Conservation (phyloP, 768 basidiomycete species). For the Mycena rosella region DNA sequence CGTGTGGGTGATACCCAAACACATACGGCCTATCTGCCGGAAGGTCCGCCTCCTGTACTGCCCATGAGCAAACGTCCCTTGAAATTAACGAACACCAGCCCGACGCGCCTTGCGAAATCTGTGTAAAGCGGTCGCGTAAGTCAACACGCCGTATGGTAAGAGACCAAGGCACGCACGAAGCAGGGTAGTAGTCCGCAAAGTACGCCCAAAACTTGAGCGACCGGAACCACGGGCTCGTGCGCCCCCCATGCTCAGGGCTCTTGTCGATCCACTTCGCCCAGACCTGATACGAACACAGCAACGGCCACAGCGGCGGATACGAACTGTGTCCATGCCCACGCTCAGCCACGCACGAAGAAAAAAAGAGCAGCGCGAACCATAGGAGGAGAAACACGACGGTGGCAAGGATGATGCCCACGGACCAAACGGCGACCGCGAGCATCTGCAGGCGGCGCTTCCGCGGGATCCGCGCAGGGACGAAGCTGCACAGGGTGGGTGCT, state of each 20-base stretch:
- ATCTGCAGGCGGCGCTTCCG: conserved; percentile 90
- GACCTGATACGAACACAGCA: conserved; percentile 79
- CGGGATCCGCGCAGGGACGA: conserved; percentile 90
- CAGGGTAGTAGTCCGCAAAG: conserved; percentile 93
- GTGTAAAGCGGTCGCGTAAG: conserved; percentile 17
- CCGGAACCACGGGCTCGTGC: conserved; percentile 82
- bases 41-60: conserved; percentile 83
- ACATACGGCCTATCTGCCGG: conserved; percentile 94
- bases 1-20: conserved; percentile 99
- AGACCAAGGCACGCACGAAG: conserved; percentile 70
- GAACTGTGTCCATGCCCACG: conserved; percentile 73
- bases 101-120: conserved; percentile 65
- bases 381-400: conserved; percentile 80
- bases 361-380: conserved; percentile 65
- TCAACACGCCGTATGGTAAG: not conserved
- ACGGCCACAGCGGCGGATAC: conserved; percentile 89
- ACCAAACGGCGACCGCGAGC: conserved; percentile 89
- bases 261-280: conserved; percentile 86
- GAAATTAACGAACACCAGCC: conserved; percentile 11
- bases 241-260: conserved; percentile 79
- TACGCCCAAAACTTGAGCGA: conserved; percentile 82
- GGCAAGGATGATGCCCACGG: conserved; percentile 79
- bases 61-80: conserved; percentile 26
- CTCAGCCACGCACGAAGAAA: conserved; percentile 5
- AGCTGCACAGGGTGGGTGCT: conserved; percentile 56